A percentile compares a stretch with the other conserved stretches of the same genome.
These are phyloP conservation scores for Fusarium hainanense DNA, from an alignment of 2,329 filamentous ascomycete genomes.

Conservation along the genomic window DNA sequence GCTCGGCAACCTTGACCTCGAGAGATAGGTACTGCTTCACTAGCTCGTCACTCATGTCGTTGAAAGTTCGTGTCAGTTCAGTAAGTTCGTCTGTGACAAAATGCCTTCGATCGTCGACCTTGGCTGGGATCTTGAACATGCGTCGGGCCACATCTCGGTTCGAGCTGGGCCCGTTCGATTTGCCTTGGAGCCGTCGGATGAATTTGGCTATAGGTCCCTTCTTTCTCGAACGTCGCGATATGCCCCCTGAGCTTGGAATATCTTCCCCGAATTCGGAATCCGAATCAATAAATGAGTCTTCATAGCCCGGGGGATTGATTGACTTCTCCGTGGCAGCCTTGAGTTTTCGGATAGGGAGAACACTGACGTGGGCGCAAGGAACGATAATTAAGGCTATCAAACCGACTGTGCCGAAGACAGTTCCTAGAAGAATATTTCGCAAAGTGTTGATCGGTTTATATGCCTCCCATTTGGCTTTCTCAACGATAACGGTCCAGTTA, in stretches of 20 bases:
- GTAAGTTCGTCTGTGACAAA: constrained; percentile 85
- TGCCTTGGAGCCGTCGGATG: constrained; percentile 52
- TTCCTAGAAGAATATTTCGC: constrained; percentile 83
- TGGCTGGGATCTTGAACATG: constrained; percentile 85
- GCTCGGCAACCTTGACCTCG: constrained; percentile 84
- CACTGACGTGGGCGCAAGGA: constrained; percentile 83
- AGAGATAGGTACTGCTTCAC: constrained; percentile 86
- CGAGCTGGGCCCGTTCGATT: constrained; percentile 45
- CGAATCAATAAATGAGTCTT: constrained; percentile 58
- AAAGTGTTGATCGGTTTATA: constrained; percentile 79
- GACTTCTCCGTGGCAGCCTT: constrained; percentile 80
- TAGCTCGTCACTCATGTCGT: constrained; percentile 92
- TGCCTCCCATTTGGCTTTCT: constrained; percentile 79
- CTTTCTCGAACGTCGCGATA: constrained; percentile 58
- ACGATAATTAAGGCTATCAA: constrained; percentile 77
- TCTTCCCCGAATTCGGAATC: constrained; percentile 58
- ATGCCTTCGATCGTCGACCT: constrained; percentile 80
- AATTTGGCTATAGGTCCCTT: constrained; percentile 56
- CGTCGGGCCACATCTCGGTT: constrained; percentile 58
- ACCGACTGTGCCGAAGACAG: constrained; percentile 84
- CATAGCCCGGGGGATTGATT: constrained; percentile 72
- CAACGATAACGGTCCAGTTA: constrained; percentile 85
- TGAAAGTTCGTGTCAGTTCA: constrained; percentile 86
- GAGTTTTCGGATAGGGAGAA: constrained; percentile 81
- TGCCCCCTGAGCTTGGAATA: constrained; percentile 54